These are phyloP conservation scores for Musa beccarii DNA, from an alignment of 176 grass and related monocot species.

Conservation along the genomic window DNA sequence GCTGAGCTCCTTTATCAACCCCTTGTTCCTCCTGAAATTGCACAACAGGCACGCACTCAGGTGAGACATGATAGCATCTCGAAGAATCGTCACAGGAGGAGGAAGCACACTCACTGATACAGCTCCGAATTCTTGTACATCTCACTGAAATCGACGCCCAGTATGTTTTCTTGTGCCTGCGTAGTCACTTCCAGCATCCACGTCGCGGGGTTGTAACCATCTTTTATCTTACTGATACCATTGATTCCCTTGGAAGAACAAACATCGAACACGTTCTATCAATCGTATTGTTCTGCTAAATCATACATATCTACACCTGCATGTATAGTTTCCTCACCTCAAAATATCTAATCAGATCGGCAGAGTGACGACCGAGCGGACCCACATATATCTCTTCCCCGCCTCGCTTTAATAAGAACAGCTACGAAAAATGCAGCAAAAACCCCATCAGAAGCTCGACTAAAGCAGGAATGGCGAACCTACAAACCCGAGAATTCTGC, in stretches of 20 bases:
- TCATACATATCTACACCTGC: too few species aligned
- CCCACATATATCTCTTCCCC: constrained; percentile 82
- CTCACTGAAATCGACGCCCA: constrained; percentile 41
- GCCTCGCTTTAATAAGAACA: constrained; percentile 72
- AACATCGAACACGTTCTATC: background rate
- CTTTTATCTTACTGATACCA: constrained; percentile 63
- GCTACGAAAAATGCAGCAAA: constrained; percentile 27
- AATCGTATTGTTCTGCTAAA: too few species aligned
- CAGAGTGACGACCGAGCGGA: constrained; percentile 54
- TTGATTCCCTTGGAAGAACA: constrained; percentile 35
- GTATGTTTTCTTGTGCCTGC: constrained; percentile 41
- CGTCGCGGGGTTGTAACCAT: constrained; percentile 82
- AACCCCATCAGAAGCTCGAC: background rate
- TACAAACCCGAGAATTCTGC: background rate
- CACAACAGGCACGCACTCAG: background rate
- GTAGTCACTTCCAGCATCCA: constrained; percentile 81
- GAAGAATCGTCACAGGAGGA: background rate
- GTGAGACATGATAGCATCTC: constrained; percentile 10
- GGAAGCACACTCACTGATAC: constrained; percentile 29
- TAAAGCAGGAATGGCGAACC: too few species aligned
- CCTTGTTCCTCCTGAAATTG: constrained; percentile 49
- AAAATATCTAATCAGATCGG: constrained; percentile 54
- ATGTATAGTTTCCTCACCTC: constrained; percentile 32
- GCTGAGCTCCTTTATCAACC: constrained; percentile 57
- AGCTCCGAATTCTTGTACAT: constrained; percentile 67